Evolutionary conservation across 1,284 basidiomycete species (phyloP).

Genomic region (Puccinia sorghi): DNA sequence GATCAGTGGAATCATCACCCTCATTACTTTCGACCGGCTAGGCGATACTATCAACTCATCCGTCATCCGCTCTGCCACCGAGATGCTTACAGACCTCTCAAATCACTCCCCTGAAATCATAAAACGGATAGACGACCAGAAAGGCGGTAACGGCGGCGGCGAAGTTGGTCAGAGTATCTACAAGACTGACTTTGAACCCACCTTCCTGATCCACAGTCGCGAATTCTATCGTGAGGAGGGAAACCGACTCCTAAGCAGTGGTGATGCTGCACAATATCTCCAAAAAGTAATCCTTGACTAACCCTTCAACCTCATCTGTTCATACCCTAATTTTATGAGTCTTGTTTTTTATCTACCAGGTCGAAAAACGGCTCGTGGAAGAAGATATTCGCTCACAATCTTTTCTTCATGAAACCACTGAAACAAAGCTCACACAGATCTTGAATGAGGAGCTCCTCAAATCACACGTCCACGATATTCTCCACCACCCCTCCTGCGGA

Average conservation of each 20-base stretch:
- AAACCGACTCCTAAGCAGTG: constrained; percentile 68
- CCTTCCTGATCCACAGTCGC: constrained; percentile 74
- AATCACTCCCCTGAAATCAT: constrained; percentile 40
- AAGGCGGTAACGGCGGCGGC: constrained; percentile 53
- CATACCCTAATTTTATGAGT: not conserved
- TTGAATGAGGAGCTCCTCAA: constrained; percentile 77
- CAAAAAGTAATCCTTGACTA: constrained; percentile 64
- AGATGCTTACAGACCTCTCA: constrained; percentile 49
- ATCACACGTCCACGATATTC: constrained; percentile 72
- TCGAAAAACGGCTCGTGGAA: constrained; percentile 76
- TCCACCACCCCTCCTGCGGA: constrained; percentile 81
- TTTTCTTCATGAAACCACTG: constrained; percentile 79
- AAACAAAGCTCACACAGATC: constrained; percentile 70
- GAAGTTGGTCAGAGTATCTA: constrained; percentile 69
- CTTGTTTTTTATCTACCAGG: constrained; percentile 62
- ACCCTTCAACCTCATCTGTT: not conserved
- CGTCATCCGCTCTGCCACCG: constrained; percentile 74
- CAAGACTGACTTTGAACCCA: constrained; percentile 79
- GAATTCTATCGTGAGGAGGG: constrained; percentile 80
- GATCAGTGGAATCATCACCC: constrained; percentile 75
- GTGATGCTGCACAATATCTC: constrained; percentile 81
- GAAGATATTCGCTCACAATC: constrained; percentile 86
- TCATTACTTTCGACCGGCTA: constrained; percentile 87
- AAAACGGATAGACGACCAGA: constrained; percentile 33
- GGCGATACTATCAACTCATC: constrained; percentile 89